Evolutionary conservation across 129 eudicot species (phyloP), one percentile per base, ranked within the genome.

Genomic region (Arctium minus): DNA sequence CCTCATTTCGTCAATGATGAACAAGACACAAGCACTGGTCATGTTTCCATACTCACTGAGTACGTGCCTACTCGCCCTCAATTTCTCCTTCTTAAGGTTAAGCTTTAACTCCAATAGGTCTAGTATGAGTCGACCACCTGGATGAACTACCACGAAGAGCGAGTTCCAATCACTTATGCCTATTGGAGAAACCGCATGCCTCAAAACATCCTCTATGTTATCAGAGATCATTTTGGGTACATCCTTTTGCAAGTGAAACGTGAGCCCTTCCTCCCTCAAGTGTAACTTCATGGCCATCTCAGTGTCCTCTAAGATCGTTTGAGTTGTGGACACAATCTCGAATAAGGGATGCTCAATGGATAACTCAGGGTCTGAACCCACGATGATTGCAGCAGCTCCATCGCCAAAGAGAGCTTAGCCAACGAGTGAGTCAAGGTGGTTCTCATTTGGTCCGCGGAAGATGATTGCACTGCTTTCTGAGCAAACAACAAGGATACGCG

Each of bases 111-210:
- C 74, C 27, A 78, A 27, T 33, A 2, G 38, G 37, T 78, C 81
- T 0, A 65, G 39, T 18, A 78, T 64, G 11, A 27, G 36, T 0
- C 7, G 91, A 13, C 90, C 91, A 2, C 94, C 91, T 2, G 94
- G 94, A 33, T 90, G 91, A 0, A 85, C 91, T 2, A 88, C 75
- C 90, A 88, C 88, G 62, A 90, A 90, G 0, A 90, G 29, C 1
- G 88, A 86, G 84, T 90, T 88, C 88, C 91, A 90, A 29, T 90
- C 87, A 0, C 75, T 18, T 0, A 78, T 37, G 3, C 81, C 73
- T 0, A 78, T 11, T 3, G 81, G 73, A 18, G 33, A 37, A 39
- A 78, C 3, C 37, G 60, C 53, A 0, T 78, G 18, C 22, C 0
- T 6, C 12, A 65, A 11, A 2, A 38, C 27, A 9, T 78, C 6